These are phyloP conservation scores for Xylariaceae sp. DNA, from an alignment of 2,329 filamentous ascomycete genomes.

Conservation along the genomic window DNA sequence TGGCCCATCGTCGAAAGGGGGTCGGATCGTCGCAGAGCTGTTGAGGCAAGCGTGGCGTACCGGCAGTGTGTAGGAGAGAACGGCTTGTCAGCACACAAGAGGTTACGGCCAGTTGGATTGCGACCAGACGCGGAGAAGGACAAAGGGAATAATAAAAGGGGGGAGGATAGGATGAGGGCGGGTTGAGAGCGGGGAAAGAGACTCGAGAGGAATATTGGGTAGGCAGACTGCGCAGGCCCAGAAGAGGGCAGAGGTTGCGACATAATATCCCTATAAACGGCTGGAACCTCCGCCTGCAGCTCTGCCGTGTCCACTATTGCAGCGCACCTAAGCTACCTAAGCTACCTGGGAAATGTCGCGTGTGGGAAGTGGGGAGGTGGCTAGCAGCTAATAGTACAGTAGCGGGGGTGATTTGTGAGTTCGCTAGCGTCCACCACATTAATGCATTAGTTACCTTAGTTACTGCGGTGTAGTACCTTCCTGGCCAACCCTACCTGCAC, in stretches of 20 bases:
- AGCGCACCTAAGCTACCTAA: not conserved
- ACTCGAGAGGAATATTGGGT: not conserved
- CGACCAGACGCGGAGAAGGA: constrained; percentile 18
- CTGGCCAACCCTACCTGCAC: too few relatives aligned
- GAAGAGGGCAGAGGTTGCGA: not conserved
- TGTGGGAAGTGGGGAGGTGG: constrained; percentile 15
- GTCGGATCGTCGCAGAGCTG: constrained; percentile 23
- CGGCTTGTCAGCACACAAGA: constrained; percentile 15
- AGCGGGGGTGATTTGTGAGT: constrained; percentile 16
- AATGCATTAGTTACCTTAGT: constrained; percentile 3
- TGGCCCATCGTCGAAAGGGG: constrained; percentile 30
- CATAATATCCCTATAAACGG: too few relatives aligned
- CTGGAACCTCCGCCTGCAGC: too few relatives aligned
- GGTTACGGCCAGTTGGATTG: constrained; percentile 14
- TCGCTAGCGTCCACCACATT: constrained; percentile 10
- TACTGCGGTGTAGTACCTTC: too few relatives aligned
- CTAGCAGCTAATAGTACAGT: constrained; percentile 2
- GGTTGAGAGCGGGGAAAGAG: constrained; percentile 18
- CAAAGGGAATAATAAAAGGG: constrained; percentile 21
- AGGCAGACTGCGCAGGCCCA: not conserved
- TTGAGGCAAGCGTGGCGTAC: constrained; percentile 14
- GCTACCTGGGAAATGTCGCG: constrained; percentile 3
- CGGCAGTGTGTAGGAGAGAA: constrained; percentile 10
- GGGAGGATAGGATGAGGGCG: constrained; percentile 18
- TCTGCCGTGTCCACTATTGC: not conserved